Conservation (phyloP, 2,329 filamentous ascomycete genomes). For the Knufia fluminis region DNA sequence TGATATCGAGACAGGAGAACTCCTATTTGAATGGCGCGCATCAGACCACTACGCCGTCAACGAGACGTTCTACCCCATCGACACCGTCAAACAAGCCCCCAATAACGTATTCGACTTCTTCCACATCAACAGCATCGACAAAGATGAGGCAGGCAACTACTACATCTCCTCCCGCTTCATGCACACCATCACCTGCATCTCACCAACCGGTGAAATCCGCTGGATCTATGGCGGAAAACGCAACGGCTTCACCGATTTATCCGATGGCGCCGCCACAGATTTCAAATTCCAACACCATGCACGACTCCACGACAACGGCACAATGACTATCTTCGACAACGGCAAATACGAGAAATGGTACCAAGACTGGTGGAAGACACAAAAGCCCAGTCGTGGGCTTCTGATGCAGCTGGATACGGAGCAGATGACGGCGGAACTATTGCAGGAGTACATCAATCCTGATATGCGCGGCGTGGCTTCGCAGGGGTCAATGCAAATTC, state of each 20-base stretch:
- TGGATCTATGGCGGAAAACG: conserved; percentile 46
- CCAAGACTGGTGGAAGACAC: no score
- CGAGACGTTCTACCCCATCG: conserved; percentile 13
- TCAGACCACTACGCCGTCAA: conserved; percentile 27
- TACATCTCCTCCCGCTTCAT: conserved; percentile 45
- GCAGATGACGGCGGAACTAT: no score
- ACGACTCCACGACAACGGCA: no score
- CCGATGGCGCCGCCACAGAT: no score
- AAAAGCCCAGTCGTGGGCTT: no score
- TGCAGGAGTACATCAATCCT: no score
- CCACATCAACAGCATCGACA: conserved; percentile 49
- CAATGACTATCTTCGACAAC: no score
- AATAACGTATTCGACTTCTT: conserved; percentile 43
- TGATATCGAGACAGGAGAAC: conserved; percentile 28
- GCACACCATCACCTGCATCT: conserved; percentile 40
- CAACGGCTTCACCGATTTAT: conserved; percentile 37
- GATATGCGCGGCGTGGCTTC: no score
- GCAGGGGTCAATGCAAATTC: no score
- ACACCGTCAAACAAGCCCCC: conserved; percentile 6
- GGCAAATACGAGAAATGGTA: no score
- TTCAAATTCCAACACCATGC: no score
- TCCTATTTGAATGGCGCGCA: conserved; percentile 31
- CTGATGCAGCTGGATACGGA: no score
- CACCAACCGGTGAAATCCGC: conserved; percentile 38
- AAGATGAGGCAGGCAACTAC: conserved; percentile 43